These are phyloP conservation scores for Crithidia fasciculata DNA, from an alignment of 208 protist genomes.

Conservation along the genomic window DNA sequence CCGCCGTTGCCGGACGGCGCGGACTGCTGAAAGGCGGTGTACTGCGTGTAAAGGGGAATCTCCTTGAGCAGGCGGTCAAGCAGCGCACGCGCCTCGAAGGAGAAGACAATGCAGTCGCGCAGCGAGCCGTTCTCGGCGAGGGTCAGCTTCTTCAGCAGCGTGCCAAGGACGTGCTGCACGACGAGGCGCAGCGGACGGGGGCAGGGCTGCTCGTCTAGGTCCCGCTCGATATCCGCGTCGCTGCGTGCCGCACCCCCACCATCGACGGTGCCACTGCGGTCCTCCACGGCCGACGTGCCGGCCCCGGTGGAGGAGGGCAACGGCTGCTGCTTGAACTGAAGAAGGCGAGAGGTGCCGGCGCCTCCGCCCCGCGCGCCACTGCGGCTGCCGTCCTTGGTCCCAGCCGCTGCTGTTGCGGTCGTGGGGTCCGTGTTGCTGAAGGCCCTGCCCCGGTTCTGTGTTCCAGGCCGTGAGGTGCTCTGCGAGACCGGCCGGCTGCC, in stretches of 20 bases:
- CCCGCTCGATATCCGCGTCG: constrained; percentile 53
- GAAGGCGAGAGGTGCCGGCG: constrained; percentile 15
- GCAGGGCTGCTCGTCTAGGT: constrained; percentile 78
- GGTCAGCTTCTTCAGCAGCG: constrained; percentile 67
- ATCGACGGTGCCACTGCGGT: not conserved
- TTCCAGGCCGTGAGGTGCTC: not conserved
- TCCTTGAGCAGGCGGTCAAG: constrained; percentile 88
- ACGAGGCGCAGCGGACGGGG: constrained; percentile 84
- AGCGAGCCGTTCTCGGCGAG: constrained; percentile 75
- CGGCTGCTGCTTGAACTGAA: constrained; percentile 26
- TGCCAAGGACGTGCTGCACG: constrained; percentile 66
- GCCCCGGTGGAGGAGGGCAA: not conserved
- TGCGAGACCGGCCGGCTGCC: constrained; percentile 3
- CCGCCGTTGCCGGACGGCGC: not conserved
- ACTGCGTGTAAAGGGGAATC: constrained; percentile 72
- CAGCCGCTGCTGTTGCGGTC: too few species aligned
- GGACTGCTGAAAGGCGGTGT: constrained; percentile 9
- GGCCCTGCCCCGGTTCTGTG: too few species aligned
- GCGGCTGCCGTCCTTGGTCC: not conserved
- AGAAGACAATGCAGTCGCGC: constrained; percentile 74
- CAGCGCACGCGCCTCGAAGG: constrained; percentile 83
- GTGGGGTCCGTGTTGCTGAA: too few species aligned
- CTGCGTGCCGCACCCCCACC: not conserved
- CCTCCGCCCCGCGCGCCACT: not conserved
- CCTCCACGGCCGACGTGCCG: not conserved